Percentiles rank a stretch among this genome's conserved stretches.
phyloP scores from a whole-genome alignment of 768 basidiomycete genomes.

The Infundibulicybe gibba region DNA sequence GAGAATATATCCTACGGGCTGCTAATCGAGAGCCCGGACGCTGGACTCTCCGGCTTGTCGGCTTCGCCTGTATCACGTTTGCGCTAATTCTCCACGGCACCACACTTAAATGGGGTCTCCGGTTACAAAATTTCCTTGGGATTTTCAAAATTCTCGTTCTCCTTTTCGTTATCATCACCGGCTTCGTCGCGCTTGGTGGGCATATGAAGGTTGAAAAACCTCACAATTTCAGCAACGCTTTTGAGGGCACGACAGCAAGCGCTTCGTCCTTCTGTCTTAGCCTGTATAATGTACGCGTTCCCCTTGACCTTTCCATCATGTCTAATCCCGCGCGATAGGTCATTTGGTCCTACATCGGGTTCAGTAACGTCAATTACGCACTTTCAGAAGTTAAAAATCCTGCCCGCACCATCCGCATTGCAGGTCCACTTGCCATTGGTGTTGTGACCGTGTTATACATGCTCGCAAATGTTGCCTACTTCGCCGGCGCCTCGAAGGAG shows the following conservation, averaged over 20 bases:
- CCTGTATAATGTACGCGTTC: constrained; percentile 42
- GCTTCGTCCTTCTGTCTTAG: constrained; percentile 48
- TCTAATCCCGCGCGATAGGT: constrained; percentile 24
- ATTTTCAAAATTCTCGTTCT: constrained; percentile 48
- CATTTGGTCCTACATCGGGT: constrained; percentile 41
- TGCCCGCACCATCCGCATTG: constrained; percentile 47
- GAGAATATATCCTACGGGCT: constrained; percentile 45
- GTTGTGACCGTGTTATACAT: constrained; percentile 55
- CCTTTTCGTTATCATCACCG: constrained; percentile 39
- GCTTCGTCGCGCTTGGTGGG: constrained; percentile 37
- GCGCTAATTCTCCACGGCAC: constrained; percentile 33
- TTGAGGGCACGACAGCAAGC: constrained; percentile 41
- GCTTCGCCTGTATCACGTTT: constrained; percentile 26
- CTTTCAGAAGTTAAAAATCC: constrained; percentile 54
- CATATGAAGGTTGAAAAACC: constrained; percentile 27
- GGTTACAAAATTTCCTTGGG: constrained; percentile 59
- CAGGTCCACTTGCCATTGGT: constrained; percentile 57
- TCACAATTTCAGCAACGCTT: constrained; percentile 27
- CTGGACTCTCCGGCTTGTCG: constrained; percentile 25
- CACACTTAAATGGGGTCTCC: constrained; percentile 43
- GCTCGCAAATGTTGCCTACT: constrained; percentile 62
- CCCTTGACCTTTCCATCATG: background rate
- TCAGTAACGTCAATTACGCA: constrained; percentile 57
- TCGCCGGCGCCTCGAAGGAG: constrained; percentile 61
- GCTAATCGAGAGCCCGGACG: constrained; percentile 24